Evolutionary conservation across 1,284 basidiomycete species (phyloP), one percentile per base, ranked within the genome.

Genomic region (Exsudoporus floridanus): DNA sequence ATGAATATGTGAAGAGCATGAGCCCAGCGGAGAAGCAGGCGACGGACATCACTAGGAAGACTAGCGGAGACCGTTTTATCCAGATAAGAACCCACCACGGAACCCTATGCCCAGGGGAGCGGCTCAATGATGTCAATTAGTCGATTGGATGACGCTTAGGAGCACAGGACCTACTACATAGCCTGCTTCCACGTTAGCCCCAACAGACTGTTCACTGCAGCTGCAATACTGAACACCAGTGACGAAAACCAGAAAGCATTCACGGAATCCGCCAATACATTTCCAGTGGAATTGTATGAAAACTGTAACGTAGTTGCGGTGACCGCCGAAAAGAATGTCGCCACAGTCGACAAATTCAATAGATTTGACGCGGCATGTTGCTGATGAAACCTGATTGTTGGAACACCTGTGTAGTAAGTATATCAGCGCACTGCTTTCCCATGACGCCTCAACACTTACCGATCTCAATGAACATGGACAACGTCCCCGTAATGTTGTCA

Each of bases 231-330:
- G 64, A 85, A 80, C 16, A 85, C 78, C 51, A 84, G 60, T 0
- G 82, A 83, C 3, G 76, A 79, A 58, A 84, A 82, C 81, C 81
- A 84, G 51, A 84, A 80, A 2, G 73, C 74, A 55, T 85, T 83
- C 33, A 83, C 82, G 19, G 70, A 72, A 52, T 79, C 70, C 4
- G 65, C 31, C 47, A 69, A 53, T 27, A 70, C 58, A 50, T 56
- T 50, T 6, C 63, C 69, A 69, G 61, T 42, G 60, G 60, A 35
- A 67, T 0, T 23, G 52, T 62, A 76, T 7, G 82, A 80, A 55
- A 75, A 80, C 52, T 83, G 82, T 54, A 84, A 63, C 4, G 74
- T 81, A 14, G 74, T 77, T 38, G 80, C 82, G 1, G 80, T 82
- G 54, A 83, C 80, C 34, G 78, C 80, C n/a, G 76, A 78, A 64